Evolutionary conservation across 805 yeast genomes (phyloP).

Genomic region (Starmera caribaea): DNA sequence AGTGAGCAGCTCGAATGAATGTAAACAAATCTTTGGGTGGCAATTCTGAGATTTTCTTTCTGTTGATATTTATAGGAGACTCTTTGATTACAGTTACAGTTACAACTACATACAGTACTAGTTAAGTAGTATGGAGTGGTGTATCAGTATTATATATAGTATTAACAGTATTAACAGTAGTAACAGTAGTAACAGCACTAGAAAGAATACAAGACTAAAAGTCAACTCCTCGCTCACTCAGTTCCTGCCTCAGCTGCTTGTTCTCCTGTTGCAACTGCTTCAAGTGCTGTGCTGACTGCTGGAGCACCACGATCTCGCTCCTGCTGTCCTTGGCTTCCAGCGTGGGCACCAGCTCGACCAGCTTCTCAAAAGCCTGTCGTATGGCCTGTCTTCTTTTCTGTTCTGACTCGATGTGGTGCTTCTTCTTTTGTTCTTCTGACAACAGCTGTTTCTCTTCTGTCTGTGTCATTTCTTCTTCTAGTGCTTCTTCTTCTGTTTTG

Average conservation of each 20-base stretch:
- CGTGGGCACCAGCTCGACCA: slow-evolving; percentile 70
- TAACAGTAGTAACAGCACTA: no score
- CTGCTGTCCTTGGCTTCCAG: slow-evolving; percentile 61
- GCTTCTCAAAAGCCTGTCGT: slow-evolving; percentile 67
- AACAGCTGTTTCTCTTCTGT: slow-evolving; percentile 9
- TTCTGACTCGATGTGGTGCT: slow-evolving; percentile 77
- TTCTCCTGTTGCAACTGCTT: slow-evolving; percentile 42
- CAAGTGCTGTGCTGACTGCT: slow-evolving; percentile 51
- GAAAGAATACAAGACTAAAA: no score
- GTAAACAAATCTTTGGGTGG: no score
- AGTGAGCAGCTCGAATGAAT: no score
- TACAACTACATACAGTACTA: no score
- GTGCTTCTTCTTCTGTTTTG: background rate
- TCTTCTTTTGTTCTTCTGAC: slow-evolving; percentile 34
- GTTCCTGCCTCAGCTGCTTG: slow-evolving; percentile 29
- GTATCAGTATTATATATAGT: no score
- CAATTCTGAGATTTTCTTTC: no score
- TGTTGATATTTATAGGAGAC: no score
- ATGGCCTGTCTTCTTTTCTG: slow-evolving; percentile 82
- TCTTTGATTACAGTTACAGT: no score
- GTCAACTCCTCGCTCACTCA: slow-evolving; percentile 25
- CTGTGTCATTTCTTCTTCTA: slow-evolving; percentile 3
- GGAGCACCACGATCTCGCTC: slow-evolving; percentile 68
- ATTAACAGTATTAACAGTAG: no score
- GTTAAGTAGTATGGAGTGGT: no score